Conservation (phyloP, 2,329 filamentous ascomycete species). For the Septoria linicola region DNA sequence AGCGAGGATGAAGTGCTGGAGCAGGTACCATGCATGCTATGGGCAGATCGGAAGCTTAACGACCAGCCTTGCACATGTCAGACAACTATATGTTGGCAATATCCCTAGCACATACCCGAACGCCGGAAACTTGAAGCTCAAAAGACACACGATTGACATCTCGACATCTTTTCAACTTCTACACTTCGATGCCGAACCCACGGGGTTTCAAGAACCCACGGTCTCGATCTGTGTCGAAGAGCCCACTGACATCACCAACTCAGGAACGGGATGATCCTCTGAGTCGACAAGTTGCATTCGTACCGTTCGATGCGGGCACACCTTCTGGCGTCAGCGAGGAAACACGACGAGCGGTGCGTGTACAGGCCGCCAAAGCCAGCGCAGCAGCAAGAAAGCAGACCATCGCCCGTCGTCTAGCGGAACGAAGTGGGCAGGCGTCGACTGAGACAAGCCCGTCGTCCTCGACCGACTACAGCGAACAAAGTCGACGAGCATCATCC, state of each 20-base stretch:
- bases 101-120: not conserved
- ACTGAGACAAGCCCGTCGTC: conserved; percentile 15
- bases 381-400: conserved; percentile 25
- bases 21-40: conserved; percentile 16
- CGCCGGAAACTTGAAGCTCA: conserved; percentile 3
- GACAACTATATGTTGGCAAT: conserved; percentile 15
- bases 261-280: conserved; percentile 18
- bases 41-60: conserved; percentile 20
- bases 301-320: conserved; percentile 27
- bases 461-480: conserved; percentile 15
- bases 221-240: conserved; percentile 18
- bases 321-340: conserved; percentile 24
- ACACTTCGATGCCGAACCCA: conserved; percentile 16
- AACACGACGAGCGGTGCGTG: conserved; percentile 25
- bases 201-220: conserved; percentile 9
- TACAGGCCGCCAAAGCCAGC: conserved; percentile 25
- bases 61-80: conserved; percentile 13
- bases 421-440: conserved; percentile 8
- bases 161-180: not conserved
- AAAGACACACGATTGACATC: not conserved
- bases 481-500: conserved; percentile 15
- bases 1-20: conserved; percentile 11
- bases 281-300: conserved; percentile 24
- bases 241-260: conserved; percentile 17
- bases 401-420: conserved; percentile 22